Evolutionary conservation across 2,329 filamentous ascomycete genomes (phyloP), one percentile per base, ranked within the genome.

Genomic region (Stemphylium vesicarium): DNA sequence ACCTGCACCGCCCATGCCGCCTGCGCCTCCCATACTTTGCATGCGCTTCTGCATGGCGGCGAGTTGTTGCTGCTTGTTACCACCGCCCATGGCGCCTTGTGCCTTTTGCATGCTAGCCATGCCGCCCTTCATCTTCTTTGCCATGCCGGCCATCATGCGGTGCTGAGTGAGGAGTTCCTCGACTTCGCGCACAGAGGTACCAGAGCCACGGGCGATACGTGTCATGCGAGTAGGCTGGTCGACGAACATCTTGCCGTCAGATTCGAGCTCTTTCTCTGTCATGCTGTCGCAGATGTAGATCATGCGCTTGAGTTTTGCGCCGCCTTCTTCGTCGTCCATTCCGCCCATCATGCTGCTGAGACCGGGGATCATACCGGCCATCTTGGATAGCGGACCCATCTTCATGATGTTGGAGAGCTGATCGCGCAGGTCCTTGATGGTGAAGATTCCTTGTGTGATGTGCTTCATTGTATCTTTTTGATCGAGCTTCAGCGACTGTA

Each of bases 381-480:
- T 96, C 75, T 99, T 98, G 15, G 91, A 96, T 1, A 99, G 80
- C 0, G 95, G 95, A 0, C 95, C 95, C 95, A 99, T 98, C 80
- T 99, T 99, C 92, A 98, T 97, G 71, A 99, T 97, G 70, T 98
- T 98, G 54, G 89, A 90, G 11, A 99, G 86, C 73, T 99, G 96
- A 74, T 99, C 95, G 16, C 95, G 87, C 64, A 99, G 84, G 74
- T 99, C 95, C 50, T 95, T 89, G 31, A 99, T 85, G 0, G 95
- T 96, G 77, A 98, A 99, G 60, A 97, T 93, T 51, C 95, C 95
- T 71, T 97, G 94, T 6, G 92, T 90, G 63, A 99, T 96, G 79
- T 99, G 94, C 81, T 99, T 99, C 84, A 99, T 97, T 3, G 95
- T 98, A 69, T 98, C 94, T 78, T 99, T 98, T 65, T 97, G 95